Evolutionary conservation across 257 asterid species (phyloP), one percentile per base, ranked within the genome.

Genomic region (Anisodus tanguticus): DNA sequence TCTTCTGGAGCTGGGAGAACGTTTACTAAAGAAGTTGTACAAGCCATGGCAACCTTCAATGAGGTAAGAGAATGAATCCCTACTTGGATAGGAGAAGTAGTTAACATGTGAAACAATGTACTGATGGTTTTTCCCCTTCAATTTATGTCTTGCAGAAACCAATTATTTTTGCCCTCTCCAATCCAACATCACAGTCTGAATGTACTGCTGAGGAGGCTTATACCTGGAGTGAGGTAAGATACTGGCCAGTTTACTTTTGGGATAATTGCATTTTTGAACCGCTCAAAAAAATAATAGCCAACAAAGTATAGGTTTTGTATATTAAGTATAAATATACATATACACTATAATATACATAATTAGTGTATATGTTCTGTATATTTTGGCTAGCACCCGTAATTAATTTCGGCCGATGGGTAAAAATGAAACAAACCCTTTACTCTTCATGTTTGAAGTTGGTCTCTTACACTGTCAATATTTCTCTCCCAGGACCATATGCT

Each of bases 1-100:
- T 93, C 98, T 17, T 95, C 98, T 3, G 98, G 98, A 89, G 98
- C 93, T 81, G 98, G 98, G 83, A 88, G 89, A 90, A 95, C 98
- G 5, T 95, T 95, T 82, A 95, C 98, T 4, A 91, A 93, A 89
- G 98, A 95, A 86, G 97, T 95, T 81, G 91, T 95, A 55, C 90
- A 92, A 86, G 83, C 95, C 62, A 91, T 95, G 98, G 77, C 98
- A 59, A 84, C 97, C 58, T 85, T 85, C 79, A 95, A 95, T 8
- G 91, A 95, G 95, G 98, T 95, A 53, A 53, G 31, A 53, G 7
- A 77, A 77, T 53, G 64, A 35, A 53, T 6, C 63, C 64, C 64
- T 54, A 31, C 51, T 31, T 15, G 66, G 31, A 53, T 53, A 26
- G 63, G 49, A 77, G 15, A 77, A 77, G 16, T 77, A 15, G 13